phyloP scores from a whole-genome alignment of 257 asterid species.

The Coffea eugenioides region DNA sequence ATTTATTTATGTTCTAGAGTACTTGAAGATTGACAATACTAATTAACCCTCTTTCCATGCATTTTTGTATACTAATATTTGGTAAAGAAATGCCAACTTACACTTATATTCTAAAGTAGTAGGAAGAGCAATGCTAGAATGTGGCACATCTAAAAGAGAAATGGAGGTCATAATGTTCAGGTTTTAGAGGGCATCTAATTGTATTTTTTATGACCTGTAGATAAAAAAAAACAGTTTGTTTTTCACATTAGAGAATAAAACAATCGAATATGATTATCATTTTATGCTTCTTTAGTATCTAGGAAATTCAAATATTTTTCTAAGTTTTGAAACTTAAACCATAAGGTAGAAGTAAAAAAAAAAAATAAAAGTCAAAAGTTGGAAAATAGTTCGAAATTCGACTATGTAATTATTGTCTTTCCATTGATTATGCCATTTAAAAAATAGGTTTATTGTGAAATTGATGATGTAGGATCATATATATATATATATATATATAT shows the following conservation, averaged over 20 bases:
- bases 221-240: background rate
- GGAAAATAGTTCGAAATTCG: background rate
- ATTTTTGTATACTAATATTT: conserved; percentile 13
- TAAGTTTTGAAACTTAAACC: background rate
- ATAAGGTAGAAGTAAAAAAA: background rate
- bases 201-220: background rate
- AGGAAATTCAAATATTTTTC: background rate
- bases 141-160: conserved; percentile 12
- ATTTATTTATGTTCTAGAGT: background rate
- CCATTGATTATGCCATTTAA: too few relatives aligned
- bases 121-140: conserved; percentile 13
- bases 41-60: background rate
- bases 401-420: too few relatives aligned
- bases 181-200: conserved; percentile 3
- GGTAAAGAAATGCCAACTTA: conserved; percentile 26
- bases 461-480: too few relatives aligned
- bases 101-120: conserved; percentile 8
- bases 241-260: background rate
- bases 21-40: background rate
- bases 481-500: too few relatives aligned
- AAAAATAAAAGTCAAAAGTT: background rate
- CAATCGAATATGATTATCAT: background rate
- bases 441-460: too few relatives aligned
- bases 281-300: background rate
- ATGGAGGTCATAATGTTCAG: conserved; percentile 19